phyloP scores from a whole-genome alignment of 2,329 filamentous ascomycete genomes.

The Colletotrichum sp. region DNA sequence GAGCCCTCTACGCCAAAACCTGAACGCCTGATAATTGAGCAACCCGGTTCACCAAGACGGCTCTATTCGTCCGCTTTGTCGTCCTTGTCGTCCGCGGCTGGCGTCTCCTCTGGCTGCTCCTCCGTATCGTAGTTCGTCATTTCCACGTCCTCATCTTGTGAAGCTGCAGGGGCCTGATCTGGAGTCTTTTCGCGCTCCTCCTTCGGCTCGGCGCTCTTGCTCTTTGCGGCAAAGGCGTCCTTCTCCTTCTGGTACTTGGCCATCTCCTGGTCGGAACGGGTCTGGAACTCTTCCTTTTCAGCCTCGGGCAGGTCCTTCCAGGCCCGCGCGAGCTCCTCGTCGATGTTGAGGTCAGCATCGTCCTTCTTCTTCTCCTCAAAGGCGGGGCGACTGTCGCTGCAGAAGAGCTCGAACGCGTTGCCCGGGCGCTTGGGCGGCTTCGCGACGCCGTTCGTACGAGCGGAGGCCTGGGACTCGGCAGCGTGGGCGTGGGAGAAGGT shows the following conservation, averaged over 20 bases:
- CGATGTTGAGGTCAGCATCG: constrained; percentile 40
- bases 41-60: neutral
- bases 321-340: constrained; percentile 58
- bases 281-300: constrained; percentile 54
- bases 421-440: constrained; percentile 47
- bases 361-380: constrained; percentile 52
- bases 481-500: constrained; percentile 54
- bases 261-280: constrained; percentile 43
- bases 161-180: constrained; percentile 25
- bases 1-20: constrained; percentile 8
- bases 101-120: constrained; percentile 31
- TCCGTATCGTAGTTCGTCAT: constrained; percentile 53
- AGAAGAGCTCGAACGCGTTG: constrained; percentile 61
- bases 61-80: constrained; percentile 15
- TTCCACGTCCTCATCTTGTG: constrained; percentile 54
- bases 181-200: constrained; percentile 23
- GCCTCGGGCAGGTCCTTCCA: constrained; percentile 59
- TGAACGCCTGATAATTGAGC: constrained; percentile 4
- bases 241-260: constrained; percentile 48
- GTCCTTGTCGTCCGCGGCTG: constrained; percentile 15
- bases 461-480: constrained; percentile 33
- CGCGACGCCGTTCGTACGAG: constrained; percentile 43
- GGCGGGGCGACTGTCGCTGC: constrained; percentile 50
- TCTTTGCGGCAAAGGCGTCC: constrained; percentile 27
- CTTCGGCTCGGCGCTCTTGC: constrained; percentile 26